These are phyloP conservation scores for Evernia prunastri DNA, from an alignment of 495 filamentous ascomycete genomes.

Conservation along the genomic window DNA sequence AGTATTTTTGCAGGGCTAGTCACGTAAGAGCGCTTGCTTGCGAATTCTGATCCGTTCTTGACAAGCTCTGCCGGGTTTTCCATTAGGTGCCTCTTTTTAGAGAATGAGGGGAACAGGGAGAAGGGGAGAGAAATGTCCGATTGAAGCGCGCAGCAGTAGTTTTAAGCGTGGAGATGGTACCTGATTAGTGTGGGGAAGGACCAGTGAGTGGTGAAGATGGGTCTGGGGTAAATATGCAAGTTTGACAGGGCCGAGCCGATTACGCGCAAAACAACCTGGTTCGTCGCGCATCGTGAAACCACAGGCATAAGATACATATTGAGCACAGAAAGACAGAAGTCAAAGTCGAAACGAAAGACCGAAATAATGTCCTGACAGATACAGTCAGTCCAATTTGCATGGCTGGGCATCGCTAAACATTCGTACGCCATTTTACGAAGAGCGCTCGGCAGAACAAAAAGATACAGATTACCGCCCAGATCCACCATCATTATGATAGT, in stretches of 20 bases:
- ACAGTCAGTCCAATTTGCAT: background rate
- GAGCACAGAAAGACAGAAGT: background rate
- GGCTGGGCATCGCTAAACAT: background rate
- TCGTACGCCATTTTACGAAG: background rate
- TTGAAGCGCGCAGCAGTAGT: background rate
- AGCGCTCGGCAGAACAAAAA: constrained; percentile 9
- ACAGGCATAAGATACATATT: background rate
- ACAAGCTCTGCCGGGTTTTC: background rate
- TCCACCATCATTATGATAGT: constrained; percentile 29
- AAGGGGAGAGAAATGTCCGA: background rate
- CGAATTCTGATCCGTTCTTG: background rate
- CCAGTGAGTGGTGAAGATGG: constrained; percentile 3
- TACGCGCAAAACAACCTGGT: background rate
- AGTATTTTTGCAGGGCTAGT: background rate
- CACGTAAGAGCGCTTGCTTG: background rate
- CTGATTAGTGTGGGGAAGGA: background rate
- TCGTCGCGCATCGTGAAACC: background rate
- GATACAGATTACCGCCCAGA: constrained; percentile 20
- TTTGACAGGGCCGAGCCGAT: background rate
- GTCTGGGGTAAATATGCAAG: constrained; percentile 4
- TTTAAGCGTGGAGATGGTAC: background rate
- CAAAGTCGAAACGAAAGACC: background rate
- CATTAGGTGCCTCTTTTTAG: background rate
- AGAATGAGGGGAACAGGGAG: too few relatives aligned
- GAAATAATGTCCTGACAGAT: background rate